phyloP scores from a whole-genome alignment of 2,329 filamentous ascomycete species.

The Ophiostoma sp. region DNA sequence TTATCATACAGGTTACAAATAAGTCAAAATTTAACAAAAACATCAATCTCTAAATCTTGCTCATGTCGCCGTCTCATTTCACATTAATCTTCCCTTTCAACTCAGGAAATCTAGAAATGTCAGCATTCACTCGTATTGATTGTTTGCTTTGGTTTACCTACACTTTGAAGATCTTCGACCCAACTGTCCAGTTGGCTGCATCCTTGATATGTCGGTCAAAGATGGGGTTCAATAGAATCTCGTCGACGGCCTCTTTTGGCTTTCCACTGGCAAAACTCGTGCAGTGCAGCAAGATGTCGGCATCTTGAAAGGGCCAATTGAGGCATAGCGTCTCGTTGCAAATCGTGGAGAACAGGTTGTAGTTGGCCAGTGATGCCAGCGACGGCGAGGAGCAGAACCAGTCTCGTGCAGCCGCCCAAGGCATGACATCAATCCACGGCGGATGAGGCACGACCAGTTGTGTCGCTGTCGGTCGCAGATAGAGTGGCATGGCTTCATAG shows the following conservation, averaged over 20 bases:
- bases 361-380: background rate
- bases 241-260: background rate
- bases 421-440: background rate
- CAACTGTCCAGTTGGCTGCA: background rate
- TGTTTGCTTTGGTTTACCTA: background rate
- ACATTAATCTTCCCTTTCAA: background rate
- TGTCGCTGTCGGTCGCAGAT: background rate
- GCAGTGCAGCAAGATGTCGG: slow-evolving; percentile 10
- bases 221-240: background rate
- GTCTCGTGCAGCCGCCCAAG: background rate
- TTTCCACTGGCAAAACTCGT: background rate
- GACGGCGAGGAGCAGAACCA: background rate
- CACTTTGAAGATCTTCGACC: background rate
- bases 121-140: background rate
- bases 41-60: no score
- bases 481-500: background rate
- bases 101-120: background rate
- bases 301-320: background rate
- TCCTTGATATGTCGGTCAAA: slow-evolving; percentile 6
- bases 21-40: no score
- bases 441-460: background rate
- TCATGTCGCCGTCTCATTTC: background rate
- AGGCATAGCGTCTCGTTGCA: background rate
- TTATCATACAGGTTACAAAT: no score
- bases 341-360: background rate